phyloP scores from a whole-genome alignment of 352 stramenopile species.

The Phytophthora crassamura region DNA sequence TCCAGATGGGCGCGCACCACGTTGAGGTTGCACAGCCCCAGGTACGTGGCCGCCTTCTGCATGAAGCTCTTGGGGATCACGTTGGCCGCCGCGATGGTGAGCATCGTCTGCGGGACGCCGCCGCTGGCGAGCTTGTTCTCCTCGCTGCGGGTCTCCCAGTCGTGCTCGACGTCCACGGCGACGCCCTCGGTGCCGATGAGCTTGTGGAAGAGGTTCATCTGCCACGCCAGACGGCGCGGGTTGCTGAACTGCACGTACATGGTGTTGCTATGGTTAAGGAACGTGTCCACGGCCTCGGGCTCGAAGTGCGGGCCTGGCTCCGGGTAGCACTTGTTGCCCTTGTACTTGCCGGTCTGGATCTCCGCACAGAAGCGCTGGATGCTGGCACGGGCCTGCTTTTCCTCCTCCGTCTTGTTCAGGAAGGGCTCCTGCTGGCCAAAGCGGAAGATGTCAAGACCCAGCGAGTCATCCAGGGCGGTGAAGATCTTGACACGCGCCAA shows the following conservation, averaged over 20 bases:
- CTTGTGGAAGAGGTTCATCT: constrained; percentile 74
- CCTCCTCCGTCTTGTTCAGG: constrained; percentile 58
- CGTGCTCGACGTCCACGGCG: constrained; percentile 78
- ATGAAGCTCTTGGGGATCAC: constrained; percentile 86
- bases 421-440: constrained; percentile 83
- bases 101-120: constrained; percentile 75
- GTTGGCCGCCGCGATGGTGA: constrained; percentile 85
- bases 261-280: constrained; percentile 73
- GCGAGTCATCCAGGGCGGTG: constrained; percentile 83
- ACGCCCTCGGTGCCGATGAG: constrained; percentile 82
- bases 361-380: constrained; percentile 79
- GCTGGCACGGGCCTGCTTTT: constrained; percentile 58
- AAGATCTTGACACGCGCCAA: constrained; percentile 92
- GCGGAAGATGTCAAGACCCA: constrained; percentile 89
- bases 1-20: constrained; percentile 96
- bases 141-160: constrained; percentile 80
- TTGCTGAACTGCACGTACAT: constrained; percentile 89
- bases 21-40: constrained; percentile 95
- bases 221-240: constrained; percentile 70
- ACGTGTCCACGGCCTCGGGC: constrained; percentile 67
- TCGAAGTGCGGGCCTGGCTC: constrained; percentile 62
- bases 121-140: constrained; percentile 83
- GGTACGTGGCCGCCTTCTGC: constrained; percentile 84
- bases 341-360: constrained; percentile 81
- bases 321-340: constrained; percentile 58